Evolutionary conservation across 2,329 filamentous ascomycete species (phyloP).

Genomic region (Colletotrichum sp.): DNA sequence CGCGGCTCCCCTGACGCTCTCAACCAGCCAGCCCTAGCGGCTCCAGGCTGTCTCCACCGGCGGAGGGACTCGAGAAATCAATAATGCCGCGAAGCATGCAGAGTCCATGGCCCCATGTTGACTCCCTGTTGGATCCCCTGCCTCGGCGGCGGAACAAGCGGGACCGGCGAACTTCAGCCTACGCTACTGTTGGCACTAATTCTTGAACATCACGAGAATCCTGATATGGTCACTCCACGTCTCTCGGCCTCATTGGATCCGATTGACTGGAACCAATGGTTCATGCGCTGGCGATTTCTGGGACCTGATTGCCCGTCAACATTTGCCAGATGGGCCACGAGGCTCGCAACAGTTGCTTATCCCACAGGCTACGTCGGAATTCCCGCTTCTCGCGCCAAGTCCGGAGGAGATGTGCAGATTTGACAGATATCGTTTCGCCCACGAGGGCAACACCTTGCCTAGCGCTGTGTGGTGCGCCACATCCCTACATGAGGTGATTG

Average conservation of each 20-base stretch:
- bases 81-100: neutral
- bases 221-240: neutral
- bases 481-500: neutral
- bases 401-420: neutral
- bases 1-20: neutral
- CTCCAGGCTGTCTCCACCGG: neutral
- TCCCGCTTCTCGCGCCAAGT: neutral
- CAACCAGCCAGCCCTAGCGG: neutral
- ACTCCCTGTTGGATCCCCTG: neutral
- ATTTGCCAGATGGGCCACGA: neutral
- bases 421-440: neutral
- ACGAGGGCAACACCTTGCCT: neutral
- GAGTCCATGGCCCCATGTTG: neutral
- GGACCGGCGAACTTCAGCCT: neutral
- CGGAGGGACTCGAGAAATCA: neutral
- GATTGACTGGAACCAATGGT: neutral
- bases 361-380: neutral
- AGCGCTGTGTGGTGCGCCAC: neutral
- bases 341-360: neutral
- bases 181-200: neutral
- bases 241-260: neutral
- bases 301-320: neutral
- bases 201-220: neutral
- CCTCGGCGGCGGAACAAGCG: neutral
- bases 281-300: neutral